These are phyloP conservation scores for Skeletonema tropicum DNA, from an alignment of 108 stramenopile genomes.

Conservation along the genomic window DNA sequence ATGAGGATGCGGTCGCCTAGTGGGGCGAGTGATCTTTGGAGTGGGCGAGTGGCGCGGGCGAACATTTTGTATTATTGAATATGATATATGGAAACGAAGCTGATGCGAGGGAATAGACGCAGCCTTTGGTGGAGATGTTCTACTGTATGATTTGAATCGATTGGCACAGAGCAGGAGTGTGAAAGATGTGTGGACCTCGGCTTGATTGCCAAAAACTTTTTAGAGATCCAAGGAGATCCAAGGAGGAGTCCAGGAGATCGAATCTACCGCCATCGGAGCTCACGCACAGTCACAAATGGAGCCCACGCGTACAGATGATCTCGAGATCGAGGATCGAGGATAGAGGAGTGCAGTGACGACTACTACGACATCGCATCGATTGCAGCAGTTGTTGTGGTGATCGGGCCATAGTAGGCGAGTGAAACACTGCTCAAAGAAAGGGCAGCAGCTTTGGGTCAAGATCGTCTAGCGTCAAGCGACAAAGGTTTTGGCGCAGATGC, in stretches of 20 bases:
- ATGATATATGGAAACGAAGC: background rate
- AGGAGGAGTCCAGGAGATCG: background rate
- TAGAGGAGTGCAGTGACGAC: too few species aligned
- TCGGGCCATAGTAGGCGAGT: too few species aligned
- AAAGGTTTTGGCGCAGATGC: background rate
- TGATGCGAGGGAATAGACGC: background rate
- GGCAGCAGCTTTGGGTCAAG: too few species aligned
- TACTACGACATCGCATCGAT: too few species aligned
- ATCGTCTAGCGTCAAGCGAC: background rate
- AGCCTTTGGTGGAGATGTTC: background rate
- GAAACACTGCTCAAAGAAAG: too few species aligned
- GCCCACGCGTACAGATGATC: background rate
- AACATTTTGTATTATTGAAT: slow-evolving; percentile 24
- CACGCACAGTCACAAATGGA: background rate
- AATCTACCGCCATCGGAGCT: background rate
- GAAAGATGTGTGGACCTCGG: background rate
- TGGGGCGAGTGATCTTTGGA: slow-evolving; percentile 80
- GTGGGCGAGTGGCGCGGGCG: slow-evolving; percentile 46
- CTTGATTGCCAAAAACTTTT: background rate
- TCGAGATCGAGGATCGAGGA: too few species aligned
- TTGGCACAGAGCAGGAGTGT: slow-evolving; percentile 6
- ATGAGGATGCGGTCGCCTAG: slow-evolving; percentile 98
- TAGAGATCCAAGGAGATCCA: background rate
- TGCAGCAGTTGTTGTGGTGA: too few species aligned
- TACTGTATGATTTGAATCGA: background rate